Percentiles rank a stretch among this genome's conserved stretches.
phyloP scores from a whole-genome alignment of 306 rosid genomes.

The Lathyrus oleraceus region DNA sequence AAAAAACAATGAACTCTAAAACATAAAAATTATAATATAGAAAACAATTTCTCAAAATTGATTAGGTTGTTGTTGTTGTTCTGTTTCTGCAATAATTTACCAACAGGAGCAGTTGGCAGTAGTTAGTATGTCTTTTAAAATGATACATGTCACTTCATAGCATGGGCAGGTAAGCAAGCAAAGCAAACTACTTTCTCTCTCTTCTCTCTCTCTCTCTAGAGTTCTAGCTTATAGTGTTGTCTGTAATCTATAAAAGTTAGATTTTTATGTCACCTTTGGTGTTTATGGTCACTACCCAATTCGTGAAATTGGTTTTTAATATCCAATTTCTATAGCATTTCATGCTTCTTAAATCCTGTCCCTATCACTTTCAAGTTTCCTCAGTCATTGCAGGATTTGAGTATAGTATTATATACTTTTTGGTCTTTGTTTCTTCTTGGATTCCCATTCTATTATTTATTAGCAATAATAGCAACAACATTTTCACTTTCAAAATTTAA shows the following conservation, averaged over 20 bases:
- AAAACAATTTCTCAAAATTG: slow-evolving; percentile 12
- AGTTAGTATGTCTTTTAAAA: slow-evolving; percentile 77
- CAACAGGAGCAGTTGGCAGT: slow-evolving; percentile 91
- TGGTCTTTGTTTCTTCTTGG: slow-evolving; percentile 45
- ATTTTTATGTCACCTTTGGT: slow-evolving; percentile 59
- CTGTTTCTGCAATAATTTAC: slow-evolving; percentile 69
- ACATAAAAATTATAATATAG: background rate
- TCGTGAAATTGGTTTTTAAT: slow-evolving; percentile 46
- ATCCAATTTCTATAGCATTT: slow-evolving; percentile 49
- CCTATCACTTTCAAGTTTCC: slow-evolving; percentile 48
- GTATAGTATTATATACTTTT: slow-evolving; percentile 47
- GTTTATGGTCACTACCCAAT: slow-evolving; percentile 51
- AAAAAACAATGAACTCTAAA: background rate
- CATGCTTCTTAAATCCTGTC: slow-evolving; percentile 46
- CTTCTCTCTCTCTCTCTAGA: slow-evolving; percentile 34
- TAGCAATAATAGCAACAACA: background rate
- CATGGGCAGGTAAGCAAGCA: slow-evolving; percentile 61
- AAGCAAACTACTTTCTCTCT: background rate
- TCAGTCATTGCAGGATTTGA: slow-evolving; percentile 51
- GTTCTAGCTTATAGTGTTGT: slow-evolving; percentile 43
- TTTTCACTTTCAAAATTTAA: slow-evolving; percentile 14
- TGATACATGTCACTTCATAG: slow-evolving; percentile 67
- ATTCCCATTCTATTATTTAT: slow-evolving; percentile 48
- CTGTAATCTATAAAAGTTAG: slow-evolving; percentile 58
- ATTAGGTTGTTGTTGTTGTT: slow-evolving; percentile 49